A percentile compares a stretch with the other conserved stretches of the same genome.
Evolutionary conservation across 2,329 filamentous ascomycete species (phyloP).

Genomic region (Exserohilum turcica): DNA sequence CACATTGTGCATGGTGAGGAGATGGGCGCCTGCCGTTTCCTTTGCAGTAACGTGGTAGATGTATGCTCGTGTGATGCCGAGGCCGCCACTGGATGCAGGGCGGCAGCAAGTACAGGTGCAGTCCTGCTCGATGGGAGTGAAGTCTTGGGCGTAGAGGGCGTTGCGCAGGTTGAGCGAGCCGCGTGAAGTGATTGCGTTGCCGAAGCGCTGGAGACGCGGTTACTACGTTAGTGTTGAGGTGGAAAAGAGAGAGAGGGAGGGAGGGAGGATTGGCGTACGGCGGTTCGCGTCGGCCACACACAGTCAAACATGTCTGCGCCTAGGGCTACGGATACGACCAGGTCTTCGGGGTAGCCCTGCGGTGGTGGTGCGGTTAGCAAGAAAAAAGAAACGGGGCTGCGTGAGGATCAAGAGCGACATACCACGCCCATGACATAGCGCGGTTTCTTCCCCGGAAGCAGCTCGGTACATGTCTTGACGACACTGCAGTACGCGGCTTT

Average conservation of each 20-base stretch:
- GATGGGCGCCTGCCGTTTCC: constrained; percentile 87
- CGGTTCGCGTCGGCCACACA: constrained; percentile 96
- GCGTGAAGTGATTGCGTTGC: constrained; percentile 82
- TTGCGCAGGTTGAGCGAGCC: constrained; percentile 88
- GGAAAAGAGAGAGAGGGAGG: too few relatives aligned
- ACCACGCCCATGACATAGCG: constrained; percentile 98
- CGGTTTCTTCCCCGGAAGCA: constrained; percentile 90
- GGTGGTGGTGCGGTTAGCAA: constrained; percentile 24
- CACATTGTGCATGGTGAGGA: constrained; percentile 93
- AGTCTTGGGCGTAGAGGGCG: constrained; percentile 76
- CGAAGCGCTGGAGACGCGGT: constrained; percentile 67
- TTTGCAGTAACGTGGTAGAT: constrained; percentile 91
- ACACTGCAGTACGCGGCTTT: constrained; percentile 92
- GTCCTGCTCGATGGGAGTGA: constrained; percentile 78
- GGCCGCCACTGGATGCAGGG: constrained; percentile 66
- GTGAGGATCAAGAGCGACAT: too few relatives aligned
- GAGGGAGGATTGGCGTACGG: constrained; percentile 54
- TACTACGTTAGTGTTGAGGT: too few relatives aligned
- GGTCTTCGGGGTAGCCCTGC: constrained; percentile 88
- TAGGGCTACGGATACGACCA: constrained; percentile 89
- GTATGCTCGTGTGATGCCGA: constrained; percentile 86
- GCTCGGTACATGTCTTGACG: constrained; percentile 80
- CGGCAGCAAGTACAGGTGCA: constrained; percentile 83
- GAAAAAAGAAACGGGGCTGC: background rate
- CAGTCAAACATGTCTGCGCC: constrained; percentile 99